Base-by-base conservation (phyloP, 306 rosid genomes). In the Rosa chinensis region DNA sequence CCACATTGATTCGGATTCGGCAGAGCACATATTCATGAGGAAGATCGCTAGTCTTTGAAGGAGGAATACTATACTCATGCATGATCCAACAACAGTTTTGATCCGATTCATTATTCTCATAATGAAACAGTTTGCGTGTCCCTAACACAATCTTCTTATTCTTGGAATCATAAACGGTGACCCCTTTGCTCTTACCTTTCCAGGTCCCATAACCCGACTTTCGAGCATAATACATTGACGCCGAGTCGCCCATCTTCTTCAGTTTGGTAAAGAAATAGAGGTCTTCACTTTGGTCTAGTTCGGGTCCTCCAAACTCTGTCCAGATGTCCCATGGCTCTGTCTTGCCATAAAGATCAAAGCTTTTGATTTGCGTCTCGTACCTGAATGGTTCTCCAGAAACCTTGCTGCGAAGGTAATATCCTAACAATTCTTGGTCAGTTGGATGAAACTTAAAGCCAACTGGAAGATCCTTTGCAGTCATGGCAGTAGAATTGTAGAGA, bases 241-340 rank as follows among this genome's bases (percentile, higher is more conserved):
- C 42, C 43, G 17, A 8, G 43, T 5, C 18, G 16, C 69, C 13
- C 10, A 2, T 5, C 3, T 32, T 63, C 20, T 63, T 63, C 12
- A 5, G 5, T 14, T 63, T 32, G 40, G 43, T 28, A 63, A 63
- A 63, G 43, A 63, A 63, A 11, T 32, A 63, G 8, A 63, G 43
- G 40, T 63, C 42, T 10, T 63, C 68, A 10, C 42, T 32, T 10
- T 63, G 20, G 8, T 63, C 68, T 32, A 32, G 42, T 13, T 35
- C 42, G 2, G 69, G 20, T 32, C 69, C 69, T 11, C 69, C 69
- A 62, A 62, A 63, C 10, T 63, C 20, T 32, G 8, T 63, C 68
- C 42, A 63, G 20, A 63, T 14, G 4, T 63, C 69, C n/a, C 69
- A 63, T 63, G 69, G 69, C 69, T 14, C 43, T 28, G 69, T 63